Evolutionary conservation across 768 basidiomycete genomes (phyloP).

Genomic region (Collybia sp.): DNA sequence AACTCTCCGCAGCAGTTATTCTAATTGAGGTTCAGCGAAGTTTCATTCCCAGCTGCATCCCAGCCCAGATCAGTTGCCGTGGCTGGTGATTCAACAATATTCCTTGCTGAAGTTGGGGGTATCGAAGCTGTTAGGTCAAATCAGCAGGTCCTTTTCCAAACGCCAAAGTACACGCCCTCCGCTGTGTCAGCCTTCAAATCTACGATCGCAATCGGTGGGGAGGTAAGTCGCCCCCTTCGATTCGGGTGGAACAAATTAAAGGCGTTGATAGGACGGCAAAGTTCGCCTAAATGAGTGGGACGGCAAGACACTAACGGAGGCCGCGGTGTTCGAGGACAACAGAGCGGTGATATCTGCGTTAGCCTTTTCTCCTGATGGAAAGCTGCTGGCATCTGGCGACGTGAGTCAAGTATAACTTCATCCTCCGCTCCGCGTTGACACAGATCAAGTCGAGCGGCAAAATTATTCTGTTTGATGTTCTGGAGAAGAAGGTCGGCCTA

Average conservation of each 20-base stretch:
- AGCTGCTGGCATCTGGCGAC: conserved; percentile 77
- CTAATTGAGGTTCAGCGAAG: conserved; percentile 31
- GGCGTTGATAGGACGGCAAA: conserved; percentile 54
- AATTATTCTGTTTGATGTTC: conserved; percentile 72
- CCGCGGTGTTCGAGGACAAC: conserved; percentile 57
- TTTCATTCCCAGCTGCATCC: conserved; percentile 44
- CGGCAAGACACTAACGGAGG: conserved; percentile 55
- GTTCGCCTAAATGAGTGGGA: conserved; percentile 73
- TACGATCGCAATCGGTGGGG: conserved; percentile 68
- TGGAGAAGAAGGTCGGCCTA: conserved; percentile 50
- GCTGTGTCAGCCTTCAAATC: conserved; percentile 48
- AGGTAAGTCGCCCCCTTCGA: conserved; percentile 34
- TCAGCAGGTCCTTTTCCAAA: conserved; percentile 58
- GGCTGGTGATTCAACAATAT: conserved; percentile 56
- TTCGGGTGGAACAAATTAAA: too few relatives aligned
- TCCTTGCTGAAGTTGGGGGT: conserved; percentile 51
- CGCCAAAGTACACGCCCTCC: conserved; percentile 47
- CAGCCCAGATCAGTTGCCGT: conserved; percentile 70
- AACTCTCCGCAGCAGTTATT: neutral
- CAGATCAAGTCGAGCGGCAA: conserved; percentile 67
- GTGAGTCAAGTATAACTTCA: conserved; percentile 40
- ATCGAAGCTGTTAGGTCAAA: conserved; percentile 69
- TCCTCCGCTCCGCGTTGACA: conserved; percentile 1
- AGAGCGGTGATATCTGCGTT: conserved; percentile 68
- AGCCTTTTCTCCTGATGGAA: conserved; percentile 77